Evolutionary conservation across 1,284 basidiomycete genomes (phyloP).

Genomic region (Trichosporon faecale): DNA sequence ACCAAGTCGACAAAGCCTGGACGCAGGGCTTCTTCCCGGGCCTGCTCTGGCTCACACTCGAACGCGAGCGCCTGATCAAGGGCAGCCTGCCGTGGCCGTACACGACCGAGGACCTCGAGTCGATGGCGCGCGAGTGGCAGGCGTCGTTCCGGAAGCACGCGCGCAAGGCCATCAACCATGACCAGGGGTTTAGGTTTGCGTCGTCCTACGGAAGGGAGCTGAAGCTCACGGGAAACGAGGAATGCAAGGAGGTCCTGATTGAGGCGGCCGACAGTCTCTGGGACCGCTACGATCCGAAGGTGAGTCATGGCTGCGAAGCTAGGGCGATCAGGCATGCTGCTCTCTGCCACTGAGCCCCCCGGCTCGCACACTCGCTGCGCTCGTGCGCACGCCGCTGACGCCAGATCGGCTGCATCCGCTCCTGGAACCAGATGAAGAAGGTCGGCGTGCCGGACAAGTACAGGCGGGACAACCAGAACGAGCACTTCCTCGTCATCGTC

Average conservation of each 20-base stretch:
- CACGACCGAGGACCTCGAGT: slow-evolving; percentile 30
- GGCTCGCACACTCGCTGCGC: neutral
- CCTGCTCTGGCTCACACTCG: slow-evolving; percentile 38
- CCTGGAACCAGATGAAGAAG: slow-evolving; percentile 35
- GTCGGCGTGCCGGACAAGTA: slow-evolving; percentile 27
- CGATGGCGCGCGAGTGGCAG: slow-evolving; percentile 36
- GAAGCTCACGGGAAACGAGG: slow-evolving; percentile 30
- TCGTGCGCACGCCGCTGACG: neutral
- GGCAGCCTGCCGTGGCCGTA: slow-evolving; percentile 25
- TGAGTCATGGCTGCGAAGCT: slow-evolving; percentile 19
- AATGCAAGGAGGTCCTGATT: slow-evolving; percentile 35
- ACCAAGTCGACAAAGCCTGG: slow-evolving; percentile 32
- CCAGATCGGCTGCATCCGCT: slow-evolving; percentile 39
- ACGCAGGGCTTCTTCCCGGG: slow-evolving; percentile 47
- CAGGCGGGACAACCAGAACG: slow-evolving; percentile 33
- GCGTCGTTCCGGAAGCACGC: slow-evolving; percentile 31
- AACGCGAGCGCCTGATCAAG: slow-evolving; percentile 31
- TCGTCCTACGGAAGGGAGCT: slow-evolving; percentile 42
- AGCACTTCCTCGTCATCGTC: slow-evolving; percentile 46
- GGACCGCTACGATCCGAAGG: slow-evolving; percentile 33
- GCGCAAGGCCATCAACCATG: slow-evolving; percentile 36
- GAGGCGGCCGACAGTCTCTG: slow-evolving; percentile 40
- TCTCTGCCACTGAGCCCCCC: too few relatives aligned
- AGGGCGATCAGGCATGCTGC: neutral
- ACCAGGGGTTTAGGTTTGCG: slow-evolving; percentile 47